Conservation (phyloP, 2,329 filamentous ascomycete species). For the Ilyonectria destructans region DNA sequence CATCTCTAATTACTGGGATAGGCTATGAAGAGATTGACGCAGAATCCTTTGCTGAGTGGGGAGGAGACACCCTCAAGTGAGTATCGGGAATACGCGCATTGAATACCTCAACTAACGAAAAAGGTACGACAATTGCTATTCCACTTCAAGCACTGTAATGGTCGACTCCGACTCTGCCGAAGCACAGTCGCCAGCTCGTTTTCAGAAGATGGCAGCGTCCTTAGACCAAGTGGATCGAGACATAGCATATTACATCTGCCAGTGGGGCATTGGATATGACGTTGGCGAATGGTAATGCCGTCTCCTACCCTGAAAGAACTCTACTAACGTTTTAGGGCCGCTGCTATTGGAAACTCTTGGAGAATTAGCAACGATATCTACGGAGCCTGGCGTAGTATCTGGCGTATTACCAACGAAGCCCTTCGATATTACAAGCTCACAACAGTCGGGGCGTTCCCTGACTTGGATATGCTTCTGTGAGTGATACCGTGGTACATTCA, state of each 20-base stretch:
- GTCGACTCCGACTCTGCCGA: conserved; percentile 59
- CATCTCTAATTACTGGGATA: conserved; percentile 23
- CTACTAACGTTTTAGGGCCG: conserved; percentile 52
- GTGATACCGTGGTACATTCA: neutral
- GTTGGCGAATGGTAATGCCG: conserved; percentile 60
- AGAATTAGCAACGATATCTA: conserved; percentile 70
- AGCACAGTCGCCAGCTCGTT: conserved; percentile 59
- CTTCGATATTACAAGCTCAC: conserved; percentile 64
- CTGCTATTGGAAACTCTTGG: conserved; percentile 64
- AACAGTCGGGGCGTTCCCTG: conserved; percentile 64
- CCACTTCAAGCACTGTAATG: conserved; percentile 59
- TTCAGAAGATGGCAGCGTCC: conserved; percentile 63
- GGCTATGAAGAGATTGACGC: conserved; percentile 61
- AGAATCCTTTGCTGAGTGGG: conserved; percentile 60
- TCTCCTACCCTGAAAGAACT: accelerated
- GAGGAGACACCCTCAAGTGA: conserved; percentile 68
- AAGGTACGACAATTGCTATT: conserved; percentile 67
- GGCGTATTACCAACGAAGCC: conserved; percentile 68
- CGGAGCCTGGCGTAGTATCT: conserved; percentile 66
- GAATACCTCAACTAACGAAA: accelerated
- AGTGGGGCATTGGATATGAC: conserved; percentile 67
- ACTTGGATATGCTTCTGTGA: conserved; percentile 69
- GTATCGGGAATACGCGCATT: neutral
- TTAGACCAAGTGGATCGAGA: conserved; percentile 58
- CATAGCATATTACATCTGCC: conserved; percentile 67